phyloP scores from a whole-genome alignment of 345 rosid species.

The Eucalyptus erythrocorys region DNA sequence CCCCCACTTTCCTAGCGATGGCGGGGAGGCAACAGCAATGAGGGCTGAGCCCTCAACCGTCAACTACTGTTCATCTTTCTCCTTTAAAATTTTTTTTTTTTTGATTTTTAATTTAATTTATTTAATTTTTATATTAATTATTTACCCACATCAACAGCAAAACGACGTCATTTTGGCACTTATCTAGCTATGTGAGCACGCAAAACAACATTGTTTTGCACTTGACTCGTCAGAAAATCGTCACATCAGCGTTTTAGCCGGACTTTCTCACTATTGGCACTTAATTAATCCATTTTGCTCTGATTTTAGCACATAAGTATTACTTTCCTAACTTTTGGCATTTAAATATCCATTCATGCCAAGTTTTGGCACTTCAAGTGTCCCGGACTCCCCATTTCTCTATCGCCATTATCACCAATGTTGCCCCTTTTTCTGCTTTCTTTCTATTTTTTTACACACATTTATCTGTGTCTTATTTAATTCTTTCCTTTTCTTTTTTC shows the following conservation, averaged over 20 bases:
- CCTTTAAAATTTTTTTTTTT: no score
- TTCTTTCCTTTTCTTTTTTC: neutral
- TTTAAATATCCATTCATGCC: accelerated
- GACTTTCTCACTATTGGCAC: accelerated
- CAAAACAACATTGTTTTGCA: accelerated
- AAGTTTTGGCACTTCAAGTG: no score
- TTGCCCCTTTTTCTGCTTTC: neutral
- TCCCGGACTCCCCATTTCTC: neutral
- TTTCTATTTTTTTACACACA: neutral
- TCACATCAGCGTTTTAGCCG: accelerated
- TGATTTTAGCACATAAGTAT: accelerated
- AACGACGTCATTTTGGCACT: accelerated
- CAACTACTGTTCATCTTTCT: accelerated
- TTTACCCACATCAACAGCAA: accelerated
- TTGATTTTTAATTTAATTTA: no score
- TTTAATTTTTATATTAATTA: no score
- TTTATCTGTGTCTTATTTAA: neutral
- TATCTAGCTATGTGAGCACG: accelerated
- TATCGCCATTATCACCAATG: neutral
- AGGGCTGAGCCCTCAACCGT: accelerated
- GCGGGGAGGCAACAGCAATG: accelerated
- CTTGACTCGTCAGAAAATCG: accelerated
- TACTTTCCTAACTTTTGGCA: accelerated
- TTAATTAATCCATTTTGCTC: accelerated
- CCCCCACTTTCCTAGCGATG: accelerated